A percentile compares a stretch with the other conserved stretches of the same genome.
Evolutionary conservation across 2,329 filamentous ascomycete species (phyloP).

Genomic region (Metarhizium robertsii): DNA sequence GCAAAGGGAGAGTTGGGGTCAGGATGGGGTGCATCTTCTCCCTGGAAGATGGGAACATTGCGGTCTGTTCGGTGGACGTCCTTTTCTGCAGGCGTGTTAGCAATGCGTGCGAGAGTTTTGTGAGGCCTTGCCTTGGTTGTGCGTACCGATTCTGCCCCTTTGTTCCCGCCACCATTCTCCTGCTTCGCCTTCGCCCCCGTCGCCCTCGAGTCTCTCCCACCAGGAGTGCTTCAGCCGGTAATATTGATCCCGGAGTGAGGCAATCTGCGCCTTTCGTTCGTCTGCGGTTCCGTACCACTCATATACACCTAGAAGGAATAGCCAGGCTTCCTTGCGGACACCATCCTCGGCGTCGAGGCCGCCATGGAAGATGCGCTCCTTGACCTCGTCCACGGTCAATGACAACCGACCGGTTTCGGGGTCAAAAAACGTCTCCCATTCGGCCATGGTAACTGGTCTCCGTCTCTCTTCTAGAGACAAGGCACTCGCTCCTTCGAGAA

Average conservation of each 20-base stretch:
- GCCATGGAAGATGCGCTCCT: constrained; percentile 94
- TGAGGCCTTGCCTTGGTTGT: not conserved
- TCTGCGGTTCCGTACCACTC: constrained; percentile 86
- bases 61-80: constrained; percentile 97
- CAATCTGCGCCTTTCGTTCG: constrained; percentile 73
- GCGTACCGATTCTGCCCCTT: constrained; percentile 80
- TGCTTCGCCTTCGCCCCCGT: constrained; percentile 68
- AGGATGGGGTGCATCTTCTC: constrained; percentile 92
- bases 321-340: constrained; percentile 92
- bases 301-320: constrained; percentile 85
- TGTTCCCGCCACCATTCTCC: constrained; percentile 98
- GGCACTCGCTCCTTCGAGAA: constrained; percentile 70
- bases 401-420: constrained; percentile 61
- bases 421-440: constrained; percentile 93
- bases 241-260: constrained; percentile 85
- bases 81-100: constrained; percentile 60
- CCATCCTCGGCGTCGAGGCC: constrained; percentile 83
- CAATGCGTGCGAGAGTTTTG: not conserved
- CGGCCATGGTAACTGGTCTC: constrained; percentile 66
- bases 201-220: constrained; percentile 90
- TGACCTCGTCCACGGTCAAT: constrained; percentile 83
- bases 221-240: constrained; percentile 87
- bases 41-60: constrained; percentile 86
- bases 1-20: constrained; percentile 94
- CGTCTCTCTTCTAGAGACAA: constrained; percentile 69